Base-by-base conservation (phyloP, 2,329 filamentous ascomycete genomes). In the Orbilia quercus region DNA sequence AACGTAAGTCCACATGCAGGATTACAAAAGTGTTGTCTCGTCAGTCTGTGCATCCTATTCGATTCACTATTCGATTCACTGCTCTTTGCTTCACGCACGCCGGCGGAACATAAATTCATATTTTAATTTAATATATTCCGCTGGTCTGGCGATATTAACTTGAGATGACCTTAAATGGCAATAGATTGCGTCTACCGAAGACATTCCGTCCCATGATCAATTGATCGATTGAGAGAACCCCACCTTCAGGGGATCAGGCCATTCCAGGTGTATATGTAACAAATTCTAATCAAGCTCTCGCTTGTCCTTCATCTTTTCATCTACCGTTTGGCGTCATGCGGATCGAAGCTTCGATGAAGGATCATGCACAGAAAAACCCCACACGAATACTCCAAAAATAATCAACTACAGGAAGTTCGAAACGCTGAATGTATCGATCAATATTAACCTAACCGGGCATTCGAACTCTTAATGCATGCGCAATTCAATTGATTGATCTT, bases 401-500 rank as follows among this genome's bases (percentile, higher is more conserved):
- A 53, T 59, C 67, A 65, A 58, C 38, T 57, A 64, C 58, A 59
- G 44, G 22, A 67, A 45, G 28, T 64, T 51, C 67, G 67, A 72
- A 72, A 72, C 67, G 55, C 59, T 23, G 59, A 65, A 53, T 44
- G 67, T 64, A 65, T 72, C 67, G 67, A 65, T 57, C 36, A 44
- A 47, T 54, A 60, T 59, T 47, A 3, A 40, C 36, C 45, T 44
- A 23, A 40, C 50, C 42, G 53, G 16, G 40, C 53, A 57, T 57
- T 62, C 23, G n/a, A 45, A 31, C 42, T 47, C 11, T 58, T 71
- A 22, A 64, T 63, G 66, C 67, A 58, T 59, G n/a, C 28, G 11
- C 20, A 25, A 25, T 59, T 22, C 45, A 47, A 45, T 58, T 60
- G 40, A 54, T 57, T 25, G 45, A 23, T 38, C n/a, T 38, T 50